Percentiles rank a stretch among this genome's conserved stretches.
These are phyloP conservation scores for Phycomyces nitens DNA, from an alignment of 192 early-diverging fungal genomes.

Conservation along the genomic window DNA sequence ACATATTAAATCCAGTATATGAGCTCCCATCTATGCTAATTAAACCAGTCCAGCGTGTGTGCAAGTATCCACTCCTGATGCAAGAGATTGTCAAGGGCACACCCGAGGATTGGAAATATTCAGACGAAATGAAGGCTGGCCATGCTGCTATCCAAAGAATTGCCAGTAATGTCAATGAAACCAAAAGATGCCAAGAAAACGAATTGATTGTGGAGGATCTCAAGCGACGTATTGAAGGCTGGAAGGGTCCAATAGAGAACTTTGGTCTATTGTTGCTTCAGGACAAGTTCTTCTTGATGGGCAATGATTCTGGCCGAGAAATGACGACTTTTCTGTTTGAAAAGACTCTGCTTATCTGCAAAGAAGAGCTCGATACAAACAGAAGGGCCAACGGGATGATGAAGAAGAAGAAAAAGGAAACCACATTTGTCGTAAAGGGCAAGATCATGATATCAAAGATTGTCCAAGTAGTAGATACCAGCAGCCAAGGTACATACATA, in stretches of 20 bases:
- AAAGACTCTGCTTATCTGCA: conserved; percentile 89
- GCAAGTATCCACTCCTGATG: conserved; percentile 95
- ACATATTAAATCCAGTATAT: conserved; percentile 79
- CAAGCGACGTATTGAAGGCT: conserved; percentile 77
- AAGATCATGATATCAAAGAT: conserved; percentile 14
- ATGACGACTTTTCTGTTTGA: conserved; percentile 91
- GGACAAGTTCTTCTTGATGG: conserved; percentile 83
- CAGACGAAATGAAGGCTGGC: conserved; percentile 66
- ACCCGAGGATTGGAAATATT: conserved; percentile 49
- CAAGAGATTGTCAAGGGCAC: conserved; percentile 68
- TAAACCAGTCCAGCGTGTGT: conserved; percentile 96
- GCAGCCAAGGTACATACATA: background rate
- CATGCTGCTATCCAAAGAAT: conserved; percentile 79
- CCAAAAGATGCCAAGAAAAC: conserved; percentile 86
- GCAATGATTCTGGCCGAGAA: conserved; percentile 73
- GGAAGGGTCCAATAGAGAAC: conserved; percentile 65
- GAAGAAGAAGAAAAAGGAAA: conserved; percentile 60
- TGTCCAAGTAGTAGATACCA: conserved; percentile 8
- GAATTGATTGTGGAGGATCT: conserved; percentile 74
- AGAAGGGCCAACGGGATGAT: conserved; percentile 33
- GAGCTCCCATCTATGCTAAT: conserved; percentile 91
- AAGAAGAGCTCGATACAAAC: conserved; percentile 64
- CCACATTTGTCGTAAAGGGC: conserved; percentile 16
- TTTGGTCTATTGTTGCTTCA: conserved; percentile 84
- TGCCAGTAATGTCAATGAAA: conserved; percentile 88